A percentile compares a stretch with the other conserved stretches of the same genome.
phyloP scores from a whole-genome alignment of 78 protist species.

The Polysphondylium violaceum region DNA sequence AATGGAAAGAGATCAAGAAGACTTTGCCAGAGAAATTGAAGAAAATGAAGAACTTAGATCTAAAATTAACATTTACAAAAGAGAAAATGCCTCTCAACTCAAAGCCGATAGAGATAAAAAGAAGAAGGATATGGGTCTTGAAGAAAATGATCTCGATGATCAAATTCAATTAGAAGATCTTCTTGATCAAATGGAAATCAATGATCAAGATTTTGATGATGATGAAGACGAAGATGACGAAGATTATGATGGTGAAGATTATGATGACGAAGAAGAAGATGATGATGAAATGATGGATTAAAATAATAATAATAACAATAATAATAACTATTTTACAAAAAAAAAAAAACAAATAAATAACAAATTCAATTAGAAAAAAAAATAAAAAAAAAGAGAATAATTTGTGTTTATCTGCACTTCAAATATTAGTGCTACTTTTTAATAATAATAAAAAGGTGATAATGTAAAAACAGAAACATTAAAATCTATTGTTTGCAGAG shows the following conservation, averaged over 20 bases:
- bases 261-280: conserved; percentile 43
- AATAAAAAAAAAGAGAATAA: neutral
- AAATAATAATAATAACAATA: neutral
- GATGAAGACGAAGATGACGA: conserved; percentile 50
- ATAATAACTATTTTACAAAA: conserved; percentile 15
- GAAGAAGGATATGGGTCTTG: conserved; percentile 56
- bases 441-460: no score
- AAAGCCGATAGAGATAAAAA: conserved; percentile 12
- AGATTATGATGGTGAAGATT: conserved; percentile 32
- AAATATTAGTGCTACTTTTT: no score
- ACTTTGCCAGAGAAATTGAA: conserved; percentile 92
- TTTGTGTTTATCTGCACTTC: no score
- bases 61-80: conserved; percentile 75
- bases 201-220: conserved; percentile 46
- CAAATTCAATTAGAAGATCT: conserved; percentile 69
- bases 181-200: conserved; percentile 29
- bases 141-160: conserved; percentile 43
- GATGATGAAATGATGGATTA: conserved; percentile 53
- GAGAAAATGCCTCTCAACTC: conserved; percentile 27
- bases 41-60: conserved; percentile 88
- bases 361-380: neutral
- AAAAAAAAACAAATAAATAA: neutral
- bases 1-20: conserved; percentile 79
- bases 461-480: no score
- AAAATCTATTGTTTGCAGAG: no score